Percentiles rank a stretch among this genome's conserved stretches.
Conservation (phyloP, 129 eudicot genomes). For the Heracleum sosnowskyi region DNA sequence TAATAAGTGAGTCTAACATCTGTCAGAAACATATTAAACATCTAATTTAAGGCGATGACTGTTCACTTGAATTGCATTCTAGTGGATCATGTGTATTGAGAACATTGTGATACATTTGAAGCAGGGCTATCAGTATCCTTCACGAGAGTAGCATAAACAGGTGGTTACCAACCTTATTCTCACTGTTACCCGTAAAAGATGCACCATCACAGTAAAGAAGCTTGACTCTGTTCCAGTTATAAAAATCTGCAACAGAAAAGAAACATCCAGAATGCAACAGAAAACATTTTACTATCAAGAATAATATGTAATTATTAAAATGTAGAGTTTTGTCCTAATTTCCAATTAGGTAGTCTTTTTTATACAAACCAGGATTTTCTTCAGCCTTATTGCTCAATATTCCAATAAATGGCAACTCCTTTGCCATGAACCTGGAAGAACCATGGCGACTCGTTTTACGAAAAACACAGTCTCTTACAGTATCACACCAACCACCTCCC, state of each 20-base stretch:
- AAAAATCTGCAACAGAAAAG: constrained; percentile 55
- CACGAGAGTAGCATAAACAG: neutral
- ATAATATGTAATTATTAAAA: neutral
- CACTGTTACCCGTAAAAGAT: constrained; percentile 80
- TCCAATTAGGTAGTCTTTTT: neutral
- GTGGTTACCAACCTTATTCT: constrained; percentile 56
- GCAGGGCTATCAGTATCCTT: neutral
- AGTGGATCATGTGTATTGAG: neutral
- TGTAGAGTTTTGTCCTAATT: neutral
- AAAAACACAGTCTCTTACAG: constrained; percentile 63
- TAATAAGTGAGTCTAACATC: neutral
- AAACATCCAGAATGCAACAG: neutral
- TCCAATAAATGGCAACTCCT: constrained; percentile 62
- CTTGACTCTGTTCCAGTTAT: constrained; percentile 90
- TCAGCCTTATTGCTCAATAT: constrained; percentile 86
- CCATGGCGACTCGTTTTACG: constrained; percentile 93
- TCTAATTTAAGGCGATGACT: neutral
- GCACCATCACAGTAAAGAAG: constrained; percentile 97
- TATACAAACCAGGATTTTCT: constrained; percentile 83
- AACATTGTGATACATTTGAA: neutral
- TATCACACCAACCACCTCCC: constrained; percentile 99
- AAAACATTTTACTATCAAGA: neutral
- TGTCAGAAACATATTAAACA: neutral
- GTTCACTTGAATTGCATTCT: neutral
- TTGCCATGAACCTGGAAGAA: constrained; percentile 69